Base-by-base conservation (phyloP, 441 rosid species). In the Croton laevigatus region DNA sequence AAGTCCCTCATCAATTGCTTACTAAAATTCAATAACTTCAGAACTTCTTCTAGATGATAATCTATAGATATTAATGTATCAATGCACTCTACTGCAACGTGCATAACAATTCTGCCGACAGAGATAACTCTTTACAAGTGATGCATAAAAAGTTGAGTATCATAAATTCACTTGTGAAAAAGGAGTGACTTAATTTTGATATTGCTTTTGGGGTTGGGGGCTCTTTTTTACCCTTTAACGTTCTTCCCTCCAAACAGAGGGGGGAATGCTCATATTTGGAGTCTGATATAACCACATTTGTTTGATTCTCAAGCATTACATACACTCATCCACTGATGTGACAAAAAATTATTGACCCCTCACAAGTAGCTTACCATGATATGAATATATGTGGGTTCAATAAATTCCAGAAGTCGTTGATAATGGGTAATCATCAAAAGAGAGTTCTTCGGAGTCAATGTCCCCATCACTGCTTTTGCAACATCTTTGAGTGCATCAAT, bases 371-470 rank as follows among this genome's bases (percentile, higher is more conserved):
- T 86, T 78, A 91, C 99, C 94, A 95, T 93, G 69, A 95, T 84
- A 76, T 95, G 98, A 75, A 95, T 87, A 66, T 62, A 86, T 32
- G 89, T 81, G 12, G 98, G 99, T 80, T 86, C 70, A 68, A 95
- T 89, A 83, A 88, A 82, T 62, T 93, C 93, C 73, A 95, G 64
- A 36, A 95, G 92, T 38, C 94, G 82, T 70, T 84, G 85, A 86
- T 95, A 95, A 78, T 95, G 99, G 12, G 98, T 95, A 65, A 95
- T 91, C 91, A 95, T 91, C 82, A 93, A 69, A 69, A 95, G 89
- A 52, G 97, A 87, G 82, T 95, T 95, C 63, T 82, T 85, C 20
- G 88, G 87, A 13, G 95, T 89, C 86, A 91, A 83, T 71, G 88
- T 85, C 48, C 87, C 94, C 61, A 91, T 95, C 73, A 95, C 97